Conservation (phyloP, 371 early-diverging fungal species). For the Mortierella sp. region DNA sequence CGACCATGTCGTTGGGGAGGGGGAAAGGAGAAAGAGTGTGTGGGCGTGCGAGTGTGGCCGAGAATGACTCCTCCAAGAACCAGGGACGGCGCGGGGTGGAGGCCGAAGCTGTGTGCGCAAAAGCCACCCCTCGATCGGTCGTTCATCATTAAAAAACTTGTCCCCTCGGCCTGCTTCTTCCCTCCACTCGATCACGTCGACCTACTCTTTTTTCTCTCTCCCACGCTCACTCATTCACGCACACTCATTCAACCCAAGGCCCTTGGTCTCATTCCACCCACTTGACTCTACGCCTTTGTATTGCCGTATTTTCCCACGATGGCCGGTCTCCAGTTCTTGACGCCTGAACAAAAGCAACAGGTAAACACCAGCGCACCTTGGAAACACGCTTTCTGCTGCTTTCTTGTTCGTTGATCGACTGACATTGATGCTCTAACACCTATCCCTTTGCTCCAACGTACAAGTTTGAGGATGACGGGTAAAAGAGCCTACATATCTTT, state of each 20-base stretch:
- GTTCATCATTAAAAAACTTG: no score
- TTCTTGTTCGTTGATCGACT: background rate
- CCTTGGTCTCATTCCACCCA: constrained; percentile 10
- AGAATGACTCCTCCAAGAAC: no score
- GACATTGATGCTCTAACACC: background rate
- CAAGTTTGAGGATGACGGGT: constrained; percentile 54
- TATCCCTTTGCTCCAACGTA: background rate
- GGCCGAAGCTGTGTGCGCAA: no score
- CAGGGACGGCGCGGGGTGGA: no score
- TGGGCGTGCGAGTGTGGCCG: no score
- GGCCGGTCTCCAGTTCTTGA: constrained; percentile 32
- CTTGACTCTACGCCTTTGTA: background rate
- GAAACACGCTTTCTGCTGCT: background rate
- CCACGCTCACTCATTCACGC: background rate
- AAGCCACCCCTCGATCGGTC: no score
- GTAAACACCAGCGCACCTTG: constrained; percentile 5
- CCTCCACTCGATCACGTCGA: no score
- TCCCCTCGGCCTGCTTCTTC: no score
- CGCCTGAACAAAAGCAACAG: constrained; percentile 51
- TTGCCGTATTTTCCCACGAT: constrained; percentile 10
- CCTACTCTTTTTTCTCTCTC: no score
- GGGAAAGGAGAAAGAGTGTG: no score
- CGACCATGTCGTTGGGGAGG: no score
- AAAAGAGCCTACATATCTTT: background rate
- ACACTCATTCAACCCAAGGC: background rate